Conservation (phyloP, 1,139 yeast species). For the Komagataea norvegica region DNA sequence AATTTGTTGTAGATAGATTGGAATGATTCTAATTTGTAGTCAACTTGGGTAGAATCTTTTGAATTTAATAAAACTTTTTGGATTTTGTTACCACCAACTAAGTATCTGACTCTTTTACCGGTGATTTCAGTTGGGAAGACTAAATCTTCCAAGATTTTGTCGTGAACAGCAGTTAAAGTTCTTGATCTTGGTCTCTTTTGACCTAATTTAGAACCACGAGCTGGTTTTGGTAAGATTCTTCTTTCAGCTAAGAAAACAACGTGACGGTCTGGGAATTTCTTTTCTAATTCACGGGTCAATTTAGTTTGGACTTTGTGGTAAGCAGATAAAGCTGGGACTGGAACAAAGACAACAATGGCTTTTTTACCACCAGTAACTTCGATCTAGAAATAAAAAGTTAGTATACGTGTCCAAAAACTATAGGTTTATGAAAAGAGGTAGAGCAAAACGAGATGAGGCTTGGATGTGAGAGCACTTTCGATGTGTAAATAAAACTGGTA, state of each 20-base stretch:
- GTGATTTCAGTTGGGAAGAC: constrained; percentile 99
- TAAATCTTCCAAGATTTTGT: constrained; percentile 96
- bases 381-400: constrained; percentile 38
- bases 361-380: constrained; percentile 98
- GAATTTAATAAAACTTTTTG: constrained; percentile 98
- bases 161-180: constrained; percentile 98
- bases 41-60: constrained; percentile 95
- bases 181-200: constrained; percentile 99
- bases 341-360: constrained; percentile 97
- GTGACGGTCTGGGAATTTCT: constrained; percentile 99
- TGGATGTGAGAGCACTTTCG: too few relatives aligned
- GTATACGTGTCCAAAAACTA: constrained; percentile 9
- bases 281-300: constrained; percentile 99
- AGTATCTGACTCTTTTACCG: constrained; percentile 99
- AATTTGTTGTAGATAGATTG: constrained; percentile 97
- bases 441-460: too few relatives aligned
- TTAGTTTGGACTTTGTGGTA: constrained; percentile 98
- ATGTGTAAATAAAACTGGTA: too few relatives aligned
- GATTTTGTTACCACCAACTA: constrained; percentile 98
- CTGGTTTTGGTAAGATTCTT: constrained; percentile 97
- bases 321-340: constrained; percentile 88
- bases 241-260: constrained; percentile 99
- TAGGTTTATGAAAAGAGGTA: too few relatives aligned
- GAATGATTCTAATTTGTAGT: constrained; percentile 99
- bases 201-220: constrained; percentile 82